These are phyloP conservation scores for Myriosclerotinia curreyana DNA, from an alignment of 2,329 filamentous ascomycete species.

Conservation along the genomic window DNA sequence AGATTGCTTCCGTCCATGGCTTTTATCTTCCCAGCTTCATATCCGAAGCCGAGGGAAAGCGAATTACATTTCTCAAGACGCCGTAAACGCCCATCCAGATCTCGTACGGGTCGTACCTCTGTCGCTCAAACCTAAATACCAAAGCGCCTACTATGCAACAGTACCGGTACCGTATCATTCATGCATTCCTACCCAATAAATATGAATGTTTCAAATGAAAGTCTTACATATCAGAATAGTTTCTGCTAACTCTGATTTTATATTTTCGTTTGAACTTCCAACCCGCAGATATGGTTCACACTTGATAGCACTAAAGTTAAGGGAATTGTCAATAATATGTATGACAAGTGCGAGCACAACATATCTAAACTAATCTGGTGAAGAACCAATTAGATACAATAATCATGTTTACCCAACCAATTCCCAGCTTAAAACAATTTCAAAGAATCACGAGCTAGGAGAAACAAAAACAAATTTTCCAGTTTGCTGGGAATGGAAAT, in stretches of 20 bases:
- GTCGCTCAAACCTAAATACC: conserved; percentile 6
- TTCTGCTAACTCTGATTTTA: neutral
- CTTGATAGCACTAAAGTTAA: too few species aligned
- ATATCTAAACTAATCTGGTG: neutral
- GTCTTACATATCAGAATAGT: neutral
- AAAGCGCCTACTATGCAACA: conserved; percentile 9
- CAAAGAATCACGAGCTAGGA: neutral
- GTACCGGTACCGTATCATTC: neutral
- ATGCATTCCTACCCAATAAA: conserved; percentile 13
- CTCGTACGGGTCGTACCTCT: neutral
- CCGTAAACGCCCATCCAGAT: conserved; percentile 9
- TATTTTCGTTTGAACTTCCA: neutral
- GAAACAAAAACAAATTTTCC: neutral
- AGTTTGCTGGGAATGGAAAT: conserved; percentile 12
- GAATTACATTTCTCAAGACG: neutral
- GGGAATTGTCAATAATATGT: neutral
- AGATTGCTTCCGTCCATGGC: neutral
- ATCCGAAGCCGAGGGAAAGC: neutral
- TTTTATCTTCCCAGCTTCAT: neutral
- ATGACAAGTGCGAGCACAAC: conserved; percentile 7
- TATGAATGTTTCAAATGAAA: neutral
- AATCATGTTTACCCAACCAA: neutral
- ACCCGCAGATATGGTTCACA: neutral
- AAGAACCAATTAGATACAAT: neutral
- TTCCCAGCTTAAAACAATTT: neutral